Conservation (phyloP, 2,329 filamentous ascomycete species). For the Clonostachys byssicola region DNA sequence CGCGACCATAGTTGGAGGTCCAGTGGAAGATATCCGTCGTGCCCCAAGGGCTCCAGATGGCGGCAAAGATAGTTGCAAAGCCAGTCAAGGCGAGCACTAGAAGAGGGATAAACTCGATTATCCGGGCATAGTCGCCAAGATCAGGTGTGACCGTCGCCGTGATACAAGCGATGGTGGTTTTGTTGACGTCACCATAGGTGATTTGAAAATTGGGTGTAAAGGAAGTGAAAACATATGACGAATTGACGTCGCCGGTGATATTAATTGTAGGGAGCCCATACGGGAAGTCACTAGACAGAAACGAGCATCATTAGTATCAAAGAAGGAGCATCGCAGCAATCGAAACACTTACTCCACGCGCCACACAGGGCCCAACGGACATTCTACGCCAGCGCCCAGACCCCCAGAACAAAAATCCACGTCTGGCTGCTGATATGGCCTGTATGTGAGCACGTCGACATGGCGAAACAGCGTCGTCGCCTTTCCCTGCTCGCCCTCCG, state of each 20-base stretch:
- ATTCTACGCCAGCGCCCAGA: slow-evolving; percentile 45
- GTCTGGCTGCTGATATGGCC: slow-evolving; percentile 35
- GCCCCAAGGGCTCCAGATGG: slow-evolving; percentile 91
- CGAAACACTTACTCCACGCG: slow-evolving; percentile 33
- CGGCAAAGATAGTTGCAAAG: slow-evolving; percentile 77
- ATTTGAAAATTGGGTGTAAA: slow-evolving; percentile 71
- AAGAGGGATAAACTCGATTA: slow-evolving; percentile 73
- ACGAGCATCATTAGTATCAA: not conserved
- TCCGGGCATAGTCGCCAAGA: slow-evolving; percentile 65
- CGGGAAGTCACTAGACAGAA: slow-evolving; percentile 21
- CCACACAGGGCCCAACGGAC: slow-evolving; percentile 75
- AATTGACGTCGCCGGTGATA: slow-evolving; percentile 68
- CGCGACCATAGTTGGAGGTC: slow-evolving; percentile 96
- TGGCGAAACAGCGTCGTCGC: slow-evolving; percentile 71
- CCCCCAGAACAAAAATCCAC: slow-evolving; percentile 63
- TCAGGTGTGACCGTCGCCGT: slow-evolving; percentile 81
- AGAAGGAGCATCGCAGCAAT: not conserved
- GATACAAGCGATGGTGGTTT: slow-evolving; percentile 71
- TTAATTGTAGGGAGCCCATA: slow-evolving; percentile 66
- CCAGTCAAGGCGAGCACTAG: slow-evolving; percentile 76
- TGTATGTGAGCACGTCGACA: slow-evolving; percentile 74
- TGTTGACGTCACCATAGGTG: slow-evolving; percentile 64
- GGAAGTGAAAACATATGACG: slow-evolving; percentile 83
- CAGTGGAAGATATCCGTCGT: slow-evolving; percentile 86
- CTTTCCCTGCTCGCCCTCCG: slow-evolving; percentile 46